Evolutionary conservation across 2,329 filamentous ascomycete species (phyloP), one percentile per base, ranked within the genome.

Genomic region (Diaporthe ilicicola): DNA sequence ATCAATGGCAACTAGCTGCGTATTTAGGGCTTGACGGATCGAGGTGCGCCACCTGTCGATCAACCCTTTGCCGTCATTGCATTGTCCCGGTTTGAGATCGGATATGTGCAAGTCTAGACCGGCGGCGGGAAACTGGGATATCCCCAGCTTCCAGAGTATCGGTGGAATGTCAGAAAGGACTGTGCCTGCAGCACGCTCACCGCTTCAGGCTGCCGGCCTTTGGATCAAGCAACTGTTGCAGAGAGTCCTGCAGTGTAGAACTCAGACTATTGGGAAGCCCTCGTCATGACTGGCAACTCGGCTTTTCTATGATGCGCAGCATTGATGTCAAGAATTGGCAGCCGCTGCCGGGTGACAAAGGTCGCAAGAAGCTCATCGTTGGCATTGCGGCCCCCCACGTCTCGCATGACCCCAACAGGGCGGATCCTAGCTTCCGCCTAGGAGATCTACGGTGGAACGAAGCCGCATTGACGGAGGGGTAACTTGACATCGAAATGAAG

Each of bases 131-230:
- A 62, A 39, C 71, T 72, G 68, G 71, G 71, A 72, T 72, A 54
- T 27, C 59, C 71, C 71, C 51, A 67, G 71, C 50, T 42, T 29
- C 19, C 5, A 42, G 51, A 65, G 55, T 51, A 61, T 65, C 64
- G 50, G 71, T 69, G 64, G 69, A 37, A 48, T 53, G 29, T 48
- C n/a, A 70, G 69, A 71, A 67, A 69, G 51, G 69, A 59, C 39
- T 69, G 71, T 72, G 71, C 71, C 71, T 72, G 71, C 69, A 73
- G 67, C 48, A 44, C 48, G 64, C 71, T 68, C 71, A 73, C 71
- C 71, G 71, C 71, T 69, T 65, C 71, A 68, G 64, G 19, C n/a
- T 17, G 39, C 39, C 54, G n/a, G 46, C 42, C 32, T 50, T 53
- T 29, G 10, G 37, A 56, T 59, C 10, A 32, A 59, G 65, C 22